Base-by-base conservation (phyloP, 164 flowering plant genomes). In the Umbilicus rupestris region DNA sequence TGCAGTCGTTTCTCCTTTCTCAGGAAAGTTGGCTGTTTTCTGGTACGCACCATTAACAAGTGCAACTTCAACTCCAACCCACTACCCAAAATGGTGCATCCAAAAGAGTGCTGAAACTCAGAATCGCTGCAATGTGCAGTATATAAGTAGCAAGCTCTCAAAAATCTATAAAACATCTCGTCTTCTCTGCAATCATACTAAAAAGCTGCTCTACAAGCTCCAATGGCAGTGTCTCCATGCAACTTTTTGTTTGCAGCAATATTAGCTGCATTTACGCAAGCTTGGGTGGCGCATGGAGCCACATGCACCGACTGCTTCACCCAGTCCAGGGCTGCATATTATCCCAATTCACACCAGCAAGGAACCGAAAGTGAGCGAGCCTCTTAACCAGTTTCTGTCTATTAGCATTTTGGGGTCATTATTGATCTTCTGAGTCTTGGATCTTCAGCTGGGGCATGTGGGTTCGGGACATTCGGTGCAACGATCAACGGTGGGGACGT, bases 401-500 rank as follows among this genome's bases (percentile, higher is more conserved):
- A 14, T 10, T 64, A 20, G 31, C 31, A 28, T 26, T 52, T 52
- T 52, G 17, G 20, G n/a, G 26, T 35, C 10, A 3, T 50, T 22
- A 22, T 7, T 39, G 35, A 39, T 39, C 15, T 41, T 37, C 35
- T 46, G 31, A 33, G 44, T 62, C 20, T 11, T 31, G 73, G 22
- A 26, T 28, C 64, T 74, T 77, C 74, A 89, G 97, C 31, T 63
- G 92, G 97, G 39, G 82, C 82, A 31, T 92, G 96, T 70, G 96
- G 85, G 8, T 90, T 66, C 55, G 96, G 96, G 12, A 49, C 83
- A 4, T 87, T 85, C 71, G 96, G 98, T 63, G 91, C 91, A n/a
- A 87, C 78, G 17, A 72, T 90, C 37, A 92, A 90, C 42, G 90
- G 81, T 17, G 98, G 95, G 17, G 87, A 92, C 75, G 96, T 90